Evolutionary conservation across 495 filamentous ascomycete genomes (phyloP).

Genomic region (Hyaloscypha finlandica): DNA sequence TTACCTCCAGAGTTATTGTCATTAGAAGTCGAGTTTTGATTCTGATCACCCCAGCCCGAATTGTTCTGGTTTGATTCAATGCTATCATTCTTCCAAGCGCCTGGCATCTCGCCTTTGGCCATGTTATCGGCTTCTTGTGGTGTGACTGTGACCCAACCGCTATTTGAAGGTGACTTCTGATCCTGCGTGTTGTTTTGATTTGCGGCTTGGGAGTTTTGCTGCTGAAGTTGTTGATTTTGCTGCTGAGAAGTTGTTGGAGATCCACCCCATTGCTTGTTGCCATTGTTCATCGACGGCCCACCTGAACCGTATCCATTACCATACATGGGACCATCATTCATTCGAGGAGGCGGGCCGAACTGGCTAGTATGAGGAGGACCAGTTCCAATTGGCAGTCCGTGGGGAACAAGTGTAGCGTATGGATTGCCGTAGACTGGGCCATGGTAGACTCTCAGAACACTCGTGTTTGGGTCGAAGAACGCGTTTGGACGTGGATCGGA

Average conservation of each 20-base stretch:
- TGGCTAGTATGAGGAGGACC: constrained; percentile 23
- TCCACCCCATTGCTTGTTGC: constrained; percentile 4
- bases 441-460: constrained; percentile 50
- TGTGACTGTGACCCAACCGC: constrained; percentile 4
- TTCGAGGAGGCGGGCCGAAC: constrained; percentile 9
- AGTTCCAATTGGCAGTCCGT: constrained; percentile 33
- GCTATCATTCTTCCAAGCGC: constrained; percentile 8
- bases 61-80: constrained; percentile 1
- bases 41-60: constrained; percentile 15
- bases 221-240: constrained; percentile 7
- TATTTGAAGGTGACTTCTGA: background rate
- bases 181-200: background rate
- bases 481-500: constrained; percentile 50
- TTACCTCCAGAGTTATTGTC: constrained; percentile 11
- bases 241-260: background rate
- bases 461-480: constrained; percentile 45
- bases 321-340: background rate
- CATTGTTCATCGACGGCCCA: background rate
- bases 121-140: constrained; percentile 3
- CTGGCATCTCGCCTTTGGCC: background rate
- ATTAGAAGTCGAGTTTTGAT: background rate
- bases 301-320: background rate
- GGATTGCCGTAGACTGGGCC: constrained; percentile 49
- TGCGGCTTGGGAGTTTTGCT: background rate
- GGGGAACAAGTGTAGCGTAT: constrained; percentile 35